Evolutionary conservation across 441 rosid genomes (phyloP).

Genomic region (Eutrema salsugineum): DNA sequence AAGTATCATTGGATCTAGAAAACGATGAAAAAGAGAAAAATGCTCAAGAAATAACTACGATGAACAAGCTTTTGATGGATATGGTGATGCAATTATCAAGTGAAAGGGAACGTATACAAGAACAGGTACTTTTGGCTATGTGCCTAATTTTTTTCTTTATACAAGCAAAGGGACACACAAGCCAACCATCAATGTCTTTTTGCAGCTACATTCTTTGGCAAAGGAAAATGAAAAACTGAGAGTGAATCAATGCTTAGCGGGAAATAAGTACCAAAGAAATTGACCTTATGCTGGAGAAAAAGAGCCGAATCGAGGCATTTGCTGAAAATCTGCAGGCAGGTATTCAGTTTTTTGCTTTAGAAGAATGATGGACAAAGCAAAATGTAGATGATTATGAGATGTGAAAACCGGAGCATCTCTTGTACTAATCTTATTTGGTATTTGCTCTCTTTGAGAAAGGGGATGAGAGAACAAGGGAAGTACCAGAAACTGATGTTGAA

Average conservation of each 20-base stretch:
- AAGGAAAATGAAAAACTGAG: constrained; percentile 53
- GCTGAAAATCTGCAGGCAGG: constrained; percentile 52
- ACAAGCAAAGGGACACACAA: not conserved
- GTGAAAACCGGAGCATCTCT: no score
- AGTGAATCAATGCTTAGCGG: constrained; percentile 39
- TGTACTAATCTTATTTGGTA: no score
- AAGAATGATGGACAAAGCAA: no score
- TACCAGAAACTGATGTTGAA: no score
- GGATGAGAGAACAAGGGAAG: no score
- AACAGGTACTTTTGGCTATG: constrained; percentile 50
- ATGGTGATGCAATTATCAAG: constrained; percentile 58
- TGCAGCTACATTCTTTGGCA: constrained; percentile 56
- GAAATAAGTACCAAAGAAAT: constrained; percentile 16
- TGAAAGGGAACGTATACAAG: constrained; percentile 79
- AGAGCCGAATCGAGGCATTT: constrained; percentile 33
- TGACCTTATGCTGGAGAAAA: constrained; percentile 23
- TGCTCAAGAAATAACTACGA: constrained; percentile 59
- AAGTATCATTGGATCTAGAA: constrained; percentile 53
- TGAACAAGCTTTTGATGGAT: constrained; percentile 64
- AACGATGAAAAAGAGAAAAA: constrained; percentile 45
- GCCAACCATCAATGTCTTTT: constrained; percentile 12
- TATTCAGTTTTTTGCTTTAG: constrained; percentile 53
- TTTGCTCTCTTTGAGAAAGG: no score
- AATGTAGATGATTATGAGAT: no score
- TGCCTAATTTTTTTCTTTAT: not conserved